Base-by-base conservation (phyloP, 164 flowering plant genomes). In the Euptelea pleiosperma region DNA sequence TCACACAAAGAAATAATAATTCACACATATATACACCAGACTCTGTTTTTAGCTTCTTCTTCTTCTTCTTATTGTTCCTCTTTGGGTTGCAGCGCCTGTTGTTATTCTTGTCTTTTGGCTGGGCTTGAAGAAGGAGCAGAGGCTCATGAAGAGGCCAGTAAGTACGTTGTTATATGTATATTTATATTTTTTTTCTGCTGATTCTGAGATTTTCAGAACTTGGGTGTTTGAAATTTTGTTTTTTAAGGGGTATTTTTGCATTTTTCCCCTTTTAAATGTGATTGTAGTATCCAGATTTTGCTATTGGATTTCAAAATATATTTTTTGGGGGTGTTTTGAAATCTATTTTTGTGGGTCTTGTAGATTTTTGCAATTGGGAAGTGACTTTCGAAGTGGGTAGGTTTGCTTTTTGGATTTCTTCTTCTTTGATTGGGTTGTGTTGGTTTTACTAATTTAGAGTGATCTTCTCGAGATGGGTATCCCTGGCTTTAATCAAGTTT, bases 111-210 rank as follows among this genome's bases (percentile, higher is more conserved):
- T 9, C 51, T 31, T 47, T 51, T 56, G 47, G 11, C 19, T 58
- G 53, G 70, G 37, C 36, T 63, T 60, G 55, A 37, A 63, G 71
- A 40, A 66, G 62, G 52, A 44, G 26, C 55, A 31, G 50, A 60
- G 45, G 63, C 69, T 63, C 69, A 80, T 74, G 91, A 83, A 80
- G 83, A 77, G 87, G 89, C 86, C 82, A 77, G 96, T 88, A 88
- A 88, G 96, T 83, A 85, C 85, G 89, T 83, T 82, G 52, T 61
- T 69, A 64, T 29, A 33, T 47, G 50, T 69, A 64, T 29, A 33
- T 47, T 54, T 68, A 47, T 43, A 30, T 39, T 26, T 41, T 41
- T 54, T 24, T 54, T 52, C 4, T 42, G 29, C 26, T 41, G 45
- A 29, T 43, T 42, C 35, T n/a, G 0, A 49, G 58, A 42, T 36